Base-by-base conservation (phyloP, 2,329 filamentous ascomycete species). In the Orbilia ellipsospora region DNA sequence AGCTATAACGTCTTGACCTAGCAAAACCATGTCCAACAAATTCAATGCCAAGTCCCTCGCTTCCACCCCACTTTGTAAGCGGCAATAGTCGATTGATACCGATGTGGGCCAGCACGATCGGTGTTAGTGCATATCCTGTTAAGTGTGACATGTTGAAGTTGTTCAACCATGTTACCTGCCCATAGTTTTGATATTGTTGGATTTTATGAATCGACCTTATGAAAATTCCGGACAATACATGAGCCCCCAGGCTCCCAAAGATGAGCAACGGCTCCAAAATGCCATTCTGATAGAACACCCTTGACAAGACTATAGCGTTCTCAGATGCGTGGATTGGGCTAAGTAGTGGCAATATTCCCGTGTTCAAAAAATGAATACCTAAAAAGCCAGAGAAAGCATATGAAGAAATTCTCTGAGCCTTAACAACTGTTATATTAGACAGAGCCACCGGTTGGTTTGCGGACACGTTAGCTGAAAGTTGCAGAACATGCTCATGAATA, bases 391-490 rank as follows among this genome's bases (percentile, higher is more conserved):
- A 88, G 80, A 92, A 94, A 78, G 91, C 89, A 84, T 97, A 96
- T 78, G 91, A 93, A 0, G 93, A 95, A 85, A 96, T 97, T 82
- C 89, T 90, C 82, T 98, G 95, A 42, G 95, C 86, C 56, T 91
- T 88, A 4, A 87, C 87, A 63, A 96, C 90, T 92, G 77, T 23
- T 23, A 23, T 20, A 13, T 52, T 56, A 48, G 15, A 44, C 31
- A 7, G 23, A 15, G 8, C 5, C 4, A 4, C 16, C 40, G 12
- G 28, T 56, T 54, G n/a, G 59, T 42, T 23, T 55, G 20, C 28
- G 10, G 31, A 36, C 31, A 36, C 10, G 31, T 36, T 36, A 23
- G 23, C 23, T 23, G 23, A 23, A 23, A 23, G 23, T 23, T 23
- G 23, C 23, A 23, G 2, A 23, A 4, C 4, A 23, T 23, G 23